Conservation (phyloP, 805 yeast genomes). For the Metschnikowia continentalis region DNA sequence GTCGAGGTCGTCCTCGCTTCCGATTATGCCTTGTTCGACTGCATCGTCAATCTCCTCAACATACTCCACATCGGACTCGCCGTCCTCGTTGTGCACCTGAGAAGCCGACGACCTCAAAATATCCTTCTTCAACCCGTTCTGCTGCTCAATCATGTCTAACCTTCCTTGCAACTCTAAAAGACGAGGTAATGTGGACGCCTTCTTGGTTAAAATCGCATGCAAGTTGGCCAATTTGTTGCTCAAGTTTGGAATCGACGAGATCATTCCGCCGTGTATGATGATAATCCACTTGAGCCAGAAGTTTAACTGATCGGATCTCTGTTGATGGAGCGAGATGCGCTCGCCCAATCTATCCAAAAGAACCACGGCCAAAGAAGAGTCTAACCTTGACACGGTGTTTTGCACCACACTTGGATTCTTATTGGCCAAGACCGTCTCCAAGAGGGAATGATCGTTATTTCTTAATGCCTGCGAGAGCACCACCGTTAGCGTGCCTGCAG, state of each 20-base stretch:
- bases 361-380: constrained; percentile 45
- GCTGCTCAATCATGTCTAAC: constrained; percentile 44
- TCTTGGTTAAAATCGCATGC: constrained; percentile 45
- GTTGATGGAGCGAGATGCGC: constrained; percentile 47
- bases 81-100: constrained; percentile 24
- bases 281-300: constrained; percentile 56
- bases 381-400: constrained; percentile 47
- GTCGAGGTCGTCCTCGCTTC: constrained; percentile 17
- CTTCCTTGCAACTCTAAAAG: constrained; percentile 50
- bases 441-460: constrained; percentile 78
- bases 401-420: constrained; percentile 48
- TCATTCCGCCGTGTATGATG: constrained; percentile 50
- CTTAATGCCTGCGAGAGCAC: constrained; percentile 85
- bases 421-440: constrained; percentile 74
- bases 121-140: constrained; percentile 39
- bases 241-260: constrained; percentile 44
- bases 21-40: constrained; percentile 16
- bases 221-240: constrained; percentile 40
- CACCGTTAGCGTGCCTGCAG: constrained; percentile 59
- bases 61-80: constrained; percentile 60
- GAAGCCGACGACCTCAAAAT: constrained; percentile 25
- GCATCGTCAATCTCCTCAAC: constrained; percentile 64
- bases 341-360: constrained; percentile 52
- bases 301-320: constrained; percentile 46
- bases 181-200: constrained; percentile 46